A percentile compares a stretch with the other conserved stretches of the same genome.
These are phyloP conservation scores for Helotiales sp. DNA, from an alignment of 2,329 filamentous ascomycete species.

Conservation along the genomic window DNA sequence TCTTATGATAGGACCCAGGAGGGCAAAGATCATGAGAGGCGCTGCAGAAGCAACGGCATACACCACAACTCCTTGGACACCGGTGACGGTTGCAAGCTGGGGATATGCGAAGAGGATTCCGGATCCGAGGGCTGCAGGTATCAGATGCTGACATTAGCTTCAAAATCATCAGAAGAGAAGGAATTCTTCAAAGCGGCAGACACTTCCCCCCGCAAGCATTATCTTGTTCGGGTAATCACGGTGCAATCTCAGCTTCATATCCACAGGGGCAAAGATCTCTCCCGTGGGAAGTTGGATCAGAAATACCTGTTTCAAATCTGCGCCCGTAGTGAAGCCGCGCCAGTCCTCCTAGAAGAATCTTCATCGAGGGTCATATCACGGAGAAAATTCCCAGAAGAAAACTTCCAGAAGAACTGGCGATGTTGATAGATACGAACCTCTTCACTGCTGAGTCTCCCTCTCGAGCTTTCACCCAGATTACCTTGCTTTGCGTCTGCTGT, in stretches of 20 bases:
- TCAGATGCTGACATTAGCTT: slow-evolving; percentile 49
- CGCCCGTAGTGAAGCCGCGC: slow-evolving; percentile 82
- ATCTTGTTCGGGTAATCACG: slow-evolving; percentile 98
- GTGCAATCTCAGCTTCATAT: slow-evolving; percentile 90
- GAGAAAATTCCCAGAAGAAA: slow-evolving; percentile 14
- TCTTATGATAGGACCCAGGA: slow-evolving; percentile 77
- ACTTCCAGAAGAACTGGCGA: slow-evolving; percentile 31
- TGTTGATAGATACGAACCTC: slow-evolving; percentile 46
- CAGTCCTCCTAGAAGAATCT: slow-evolving; percentile 19
- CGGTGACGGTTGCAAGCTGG: slow-evolving; percentile 77
- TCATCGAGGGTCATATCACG: not conserved
- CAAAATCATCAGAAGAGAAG: slow-evolving; percentile 40
- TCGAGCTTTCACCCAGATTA: slow-evolving; percentile 24
- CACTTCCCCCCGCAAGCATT: slow-evolving; percentile 99
- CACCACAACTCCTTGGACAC: slow-evolving; percentile 77
- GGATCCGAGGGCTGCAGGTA: slow-evolving; percentile 72
- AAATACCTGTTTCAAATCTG: slow-evolving; percentile 59
- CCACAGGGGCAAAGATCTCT: slow-evolving; percentile 36
- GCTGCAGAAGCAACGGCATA: slow-evolving; percentile 76
- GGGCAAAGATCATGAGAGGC: slow-evolving; percentile 76
- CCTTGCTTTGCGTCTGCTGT: slow-evolving; percentile 30
- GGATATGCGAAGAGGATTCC: slow-evolving; percentile 85
- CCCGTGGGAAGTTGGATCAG: slow-evolving; percentile 56
- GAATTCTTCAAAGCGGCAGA: slow-evolving; percentile 75
- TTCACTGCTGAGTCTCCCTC: slow-evolving; percentile 40